These are phyloP conservation scores for Candida sphagnicola DNA, from an alignment of 805 yeast species.

Conservation along the genomic window DNA sequence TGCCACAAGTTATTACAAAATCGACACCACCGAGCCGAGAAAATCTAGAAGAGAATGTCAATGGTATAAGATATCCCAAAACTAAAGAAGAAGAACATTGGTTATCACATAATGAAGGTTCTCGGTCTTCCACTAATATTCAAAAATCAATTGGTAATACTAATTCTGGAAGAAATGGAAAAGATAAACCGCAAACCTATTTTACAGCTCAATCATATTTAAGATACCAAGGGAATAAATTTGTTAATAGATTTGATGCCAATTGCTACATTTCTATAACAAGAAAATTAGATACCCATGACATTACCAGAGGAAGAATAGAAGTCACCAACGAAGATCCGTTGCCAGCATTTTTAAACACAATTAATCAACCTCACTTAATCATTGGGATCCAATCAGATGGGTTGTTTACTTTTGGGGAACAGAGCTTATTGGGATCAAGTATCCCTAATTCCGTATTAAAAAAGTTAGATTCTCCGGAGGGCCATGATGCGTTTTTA, in stretches of 20 bases:
- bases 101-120: constrained; percentile 88
- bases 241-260: constrained; percentile 87
- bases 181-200: constrained; percentile 47
- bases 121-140: constrained; percentile 18
- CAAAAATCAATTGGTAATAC: constrained; percentile 5
- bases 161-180: constrained; percentile 9
- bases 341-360: constrained; percentile 51
- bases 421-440: constrained; percentile 80
- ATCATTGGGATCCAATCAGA: constrained; percentile 89
- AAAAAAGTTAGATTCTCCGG: constrained; percentile 80
- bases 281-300: constrained; percentile 92
- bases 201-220: constrained; percentile 95
- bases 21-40: constrained; percentile 3
- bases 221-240: constrained; percentile 91
- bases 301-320: constrained; percentile 74
- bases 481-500: constrained; percentile 96
- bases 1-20: constrained; percentile 17
- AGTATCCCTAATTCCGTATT: constrained; percentile 66
- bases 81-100: constrained; percentile 68
- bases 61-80: constrained; percentile 36
- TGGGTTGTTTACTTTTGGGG: constrained; percentile 87
- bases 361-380: constrained; percentile 70
- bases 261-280: constrained; percentile 94
- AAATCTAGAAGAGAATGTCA: constrained; percentile 12
- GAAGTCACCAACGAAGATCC: constrained; percentile 24